A percentile compares a stretch with the other conserved stretches of the same genome.
These are phyloP conservation scores for Mortierella sp. DNA, from an alignment of 371 early-diverging fungal genomes.

Conservation along the genomic window DNA sequence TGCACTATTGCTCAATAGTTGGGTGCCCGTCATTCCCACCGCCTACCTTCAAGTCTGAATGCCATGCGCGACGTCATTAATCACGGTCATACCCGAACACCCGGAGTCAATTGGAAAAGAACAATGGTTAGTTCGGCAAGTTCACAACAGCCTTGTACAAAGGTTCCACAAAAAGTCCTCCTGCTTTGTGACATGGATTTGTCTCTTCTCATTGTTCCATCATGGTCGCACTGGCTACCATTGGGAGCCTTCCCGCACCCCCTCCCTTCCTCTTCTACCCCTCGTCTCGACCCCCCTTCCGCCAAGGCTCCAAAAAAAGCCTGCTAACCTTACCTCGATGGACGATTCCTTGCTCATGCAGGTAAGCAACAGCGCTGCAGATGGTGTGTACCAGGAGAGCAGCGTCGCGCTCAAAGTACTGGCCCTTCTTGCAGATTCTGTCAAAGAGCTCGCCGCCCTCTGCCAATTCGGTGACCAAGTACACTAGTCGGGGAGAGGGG, in stretches of 20 bases:
- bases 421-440: slow-evolving; percentile 83
- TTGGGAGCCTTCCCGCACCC: too few species aligned
- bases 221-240: not conserved
- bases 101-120: not conserved
- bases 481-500: too few species aligned
- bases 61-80: not conserved
- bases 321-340: slow-evolving; percentile 77
- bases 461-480: slow-evolving; percentile 91
- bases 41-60: slow-evolving; percentile 61
- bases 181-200: too few species aligned
- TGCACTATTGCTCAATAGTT: too few species aligned
- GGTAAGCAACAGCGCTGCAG: slow-evolving; percentile 80
- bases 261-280: too few species aligned
- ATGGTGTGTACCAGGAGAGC: slow-evolving; percentile 82
- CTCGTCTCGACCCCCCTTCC: too few species aligned
- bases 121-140: too few species aligned
- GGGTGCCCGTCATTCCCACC: too few species aligned
- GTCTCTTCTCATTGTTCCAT: not conserved
- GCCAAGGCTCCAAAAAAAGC: too few species aligned
- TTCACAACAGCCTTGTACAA: too few species aligned
- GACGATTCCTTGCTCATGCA: slow-evolving; percentile 88
- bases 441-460: slow-evolving; percentile 93
- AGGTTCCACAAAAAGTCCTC: too few species aligned
- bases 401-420: slow-evolving; percentile 89
- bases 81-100: not conserved